Conservation (phyloP, 2,329 filamentous ascomycete genomes). For the Cladosporium halotolerans region DNA sequence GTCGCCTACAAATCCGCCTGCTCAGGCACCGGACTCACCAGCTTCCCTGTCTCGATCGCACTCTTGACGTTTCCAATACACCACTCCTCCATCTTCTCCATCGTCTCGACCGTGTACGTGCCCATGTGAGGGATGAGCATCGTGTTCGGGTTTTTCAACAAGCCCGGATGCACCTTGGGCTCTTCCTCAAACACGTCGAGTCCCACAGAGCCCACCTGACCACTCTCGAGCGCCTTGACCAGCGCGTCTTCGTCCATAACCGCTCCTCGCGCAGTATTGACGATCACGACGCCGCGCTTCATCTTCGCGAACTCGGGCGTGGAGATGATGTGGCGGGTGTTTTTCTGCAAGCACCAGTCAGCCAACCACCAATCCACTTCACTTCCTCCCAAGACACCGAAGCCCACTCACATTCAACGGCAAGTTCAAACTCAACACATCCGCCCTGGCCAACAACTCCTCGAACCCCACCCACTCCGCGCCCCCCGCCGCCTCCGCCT, state of each 20-base stretch:
- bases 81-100: conserved; percentile 65
- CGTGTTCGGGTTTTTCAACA: conserved; percentile 64
- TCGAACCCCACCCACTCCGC: conserved; percentile 69
- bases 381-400: not conserved
- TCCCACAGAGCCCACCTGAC: conserved; percentile 64
- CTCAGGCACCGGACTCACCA: conserved; percentile 68
- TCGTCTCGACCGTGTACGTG: conserved; percentile 67
- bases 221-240: conserved; percentile 63
- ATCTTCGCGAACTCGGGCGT: conserved; percentile 65
- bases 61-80: conserved; percentile 62
- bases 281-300: conserved; percentile 69
- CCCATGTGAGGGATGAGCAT: conserved; percentile 81
- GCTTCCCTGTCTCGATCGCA: conserved; percentile 55
- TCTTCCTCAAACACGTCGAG: conserved; percentile 82
- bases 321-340: conserved; percentile 71
- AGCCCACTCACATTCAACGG: conserved; percentile 64
- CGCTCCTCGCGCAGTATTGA: conserved; percentile 78
- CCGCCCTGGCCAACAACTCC: conserved; percentile 60
- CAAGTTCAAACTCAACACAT: conserved; percentile 74
- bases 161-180: conserved; percentile 65
- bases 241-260: conserved; percentile 77
- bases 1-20: conserved; percentile 45
- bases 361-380: not conserved
- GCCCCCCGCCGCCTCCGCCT: conserved; percentile 48
- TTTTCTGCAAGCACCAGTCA: conserved; percentile 37